phyloP scores from a whole-genome alignment of 805 yeast genomes.

The Yamadazyma kitorensis region DNA sequence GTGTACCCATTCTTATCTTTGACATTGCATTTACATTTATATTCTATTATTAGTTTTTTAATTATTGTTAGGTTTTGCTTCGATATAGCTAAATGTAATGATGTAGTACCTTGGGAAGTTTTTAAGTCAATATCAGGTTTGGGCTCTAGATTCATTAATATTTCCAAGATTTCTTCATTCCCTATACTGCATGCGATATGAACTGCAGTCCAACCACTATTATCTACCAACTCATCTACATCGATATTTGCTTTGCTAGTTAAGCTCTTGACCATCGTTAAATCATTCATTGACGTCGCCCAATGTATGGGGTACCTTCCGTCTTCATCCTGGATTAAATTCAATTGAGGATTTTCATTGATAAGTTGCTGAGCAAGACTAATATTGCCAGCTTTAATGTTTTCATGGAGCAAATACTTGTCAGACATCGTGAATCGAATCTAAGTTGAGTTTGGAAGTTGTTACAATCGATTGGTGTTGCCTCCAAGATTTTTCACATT shows the following conservation, averaged over 20 bases:
- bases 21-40: conserved; percentile 58
- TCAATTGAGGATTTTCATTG: conserved; percentile 46
- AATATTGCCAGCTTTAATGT: conserved; percentile 61
- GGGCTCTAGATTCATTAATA: conserved; percentile 48
- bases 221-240: conserved; percentile 66
- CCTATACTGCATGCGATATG: conserved; percentile 84
- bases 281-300: conserved; percentile 71
- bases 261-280: conserved; percentile 30
- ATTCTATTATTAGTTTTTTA: conserved; percentile 46
- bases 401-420: conserved; percentile 48
- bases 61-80: conserved; percentile 60
- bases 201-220: conserved; percentile 83
- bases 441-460: too few relatives aligned
- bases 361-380: conserved; percentile 51
- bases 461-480: too few relatives aligned
- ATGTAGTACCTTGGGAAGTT: conserved; percentile 70
- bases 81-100: conserved; percentile 73
- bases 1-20: conserved; percentile 67
- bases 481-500: too few relatives aligned
- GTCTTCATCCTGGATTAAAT: conserved; percentile 59
- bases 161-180: conserved; percentile 47
- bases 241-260: conserved; percentile 38
- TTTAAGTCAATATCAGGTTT: conserved; percentile 58
- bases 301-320: conserved; percentile 82
- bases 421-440: conserved; percentile 5